A percentile compares a stretch with the other conserved stretches of the same genome.
Evolutionary conservation across 1,139 yeast species (phyloP).

Genomic region (Yamadazyma jaroonii): DNA sequence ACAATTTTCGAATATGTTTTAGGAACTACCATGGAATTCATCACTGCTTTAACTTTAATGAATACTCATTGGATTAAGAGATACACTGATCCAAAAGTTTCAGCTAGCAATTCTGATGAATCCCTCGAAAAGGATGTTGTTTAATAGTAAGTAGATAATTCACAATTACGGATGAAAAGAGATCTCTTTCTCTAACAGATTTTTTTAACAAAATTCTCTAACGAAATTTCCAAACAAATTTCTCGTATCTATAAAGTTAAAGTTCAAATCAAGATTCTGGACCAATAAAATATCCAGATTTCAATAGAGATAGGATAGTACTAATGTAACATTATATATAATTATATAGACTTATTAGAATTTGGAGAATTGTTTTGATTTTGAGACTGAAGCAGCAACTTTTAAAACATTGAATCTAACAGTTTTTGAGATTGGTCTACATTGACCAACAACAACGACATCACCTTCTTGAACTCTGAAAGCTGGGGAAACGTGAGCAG

Average conservation of each 20-base stretch:
- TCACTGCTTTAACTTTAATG: slow-evolving; percentile 1
- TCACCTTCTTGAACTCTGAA: slow-evolving; percentile 99
- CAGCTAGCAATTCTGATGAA: neutral
- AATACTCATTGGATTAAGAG: slow-evolving; percentile 2
- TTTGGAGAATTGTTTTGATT: slow-evolving; percentile 94
- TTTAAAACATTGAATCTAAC: slow-evolving; percentile 99
- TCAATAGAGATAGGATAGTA: slow-evolving; percentile 4
- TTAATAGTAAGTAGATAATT: too few relatives aligned
- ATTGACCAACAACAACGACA: slow-evolving; percentile 98
- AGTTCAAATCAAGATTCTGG: too few relatives aligned
- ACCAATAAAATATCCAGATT: too few relatives aligned
- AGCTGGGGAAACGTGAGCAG: slow-evolving; percentile 99
- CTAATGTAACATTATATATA: slow-evolving; percentile 18
- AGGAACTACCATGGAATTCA: slow-evolving; percentile 35
- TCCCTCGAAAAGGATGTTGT: neutral
- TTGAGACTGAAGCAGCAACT: slow-evolving; percentile 87
- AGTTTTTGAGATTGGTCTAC: slow-evolving; percentile 99
- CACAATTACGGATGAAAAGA: too few relatives aligned
- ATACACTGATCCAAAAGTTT: slow-evolving; percentile 9
- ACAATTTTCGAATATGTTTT: slow-evolving; percentile 32
- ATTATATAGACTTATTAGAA: slow-evolving; percentile 66
- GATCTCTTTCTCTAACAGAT: too few relatives aligned
- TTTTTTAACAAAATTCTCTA: too few relatives aligned
- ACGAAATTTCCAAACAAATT: too few relatives aligned
- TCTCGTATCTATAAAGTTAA: too few relatives aligned